A percentile compares a stretch with the other conserved stretches of the same genome.
Conservation (phyloP, 139 green algal species). For the Picochlorum sp. region DNA sequence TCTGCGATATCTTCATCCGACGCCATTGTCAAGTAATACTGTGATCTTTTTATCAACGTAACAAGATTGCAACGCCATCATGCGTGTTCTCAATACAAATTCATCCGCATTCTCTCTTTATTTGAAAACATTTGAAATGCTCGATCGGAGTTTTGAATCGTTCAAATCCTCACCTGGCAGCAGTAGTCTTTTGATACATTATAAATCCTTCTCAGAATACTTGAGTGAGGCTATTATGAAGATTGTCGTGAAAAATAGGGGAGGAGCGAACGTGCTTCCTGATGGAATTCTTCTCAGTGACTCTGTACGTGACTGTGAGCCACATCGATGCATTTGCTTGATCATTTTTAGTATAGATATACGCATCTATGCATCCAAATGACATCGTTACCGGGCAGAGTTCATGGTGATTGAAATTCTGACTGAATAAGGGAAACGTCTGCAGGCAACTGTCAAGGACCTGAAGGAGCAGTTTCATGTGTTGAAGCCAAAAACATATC, state of each 20-base stretch:
- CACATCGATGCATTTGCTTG: neutral
- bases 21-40: neutral
- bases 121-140: no score
- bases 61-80: no score
- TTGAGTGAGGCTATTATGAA: slow-evolving; percentile 5
- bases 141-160: no score
- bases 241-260: slow-evolving; percentile 15
- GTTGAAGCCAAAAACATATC: slow-evolving; percentile 44
- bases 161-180: no score
- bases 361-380: no score
- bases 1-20: slow-evolving; percentile 29
- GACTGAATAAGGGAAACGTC: neutral
- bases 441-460: slow-evolving; percentile 68
- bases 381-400: no score
- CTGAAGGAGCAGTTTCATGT: slow-evolving; percentile 67
- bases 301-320: neutral
- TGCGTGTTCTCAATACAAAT: no score
- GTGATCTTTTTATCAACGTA: no score
- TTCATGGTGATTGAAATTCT: neutral
- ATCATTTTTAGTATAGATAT: neutral
- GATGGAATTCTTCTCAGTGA: slow-evolving; percentile 16
- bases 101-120: no score
- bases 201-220: no score
- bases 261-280: slow-evolving; percentile 14
- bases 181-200: no score